These are phyloP conservation scores for Arachnopeziza araneosa DNA, from an alignment of 2,329 filamentous ascomycete species.

Conservation along the genomic window DNA sequence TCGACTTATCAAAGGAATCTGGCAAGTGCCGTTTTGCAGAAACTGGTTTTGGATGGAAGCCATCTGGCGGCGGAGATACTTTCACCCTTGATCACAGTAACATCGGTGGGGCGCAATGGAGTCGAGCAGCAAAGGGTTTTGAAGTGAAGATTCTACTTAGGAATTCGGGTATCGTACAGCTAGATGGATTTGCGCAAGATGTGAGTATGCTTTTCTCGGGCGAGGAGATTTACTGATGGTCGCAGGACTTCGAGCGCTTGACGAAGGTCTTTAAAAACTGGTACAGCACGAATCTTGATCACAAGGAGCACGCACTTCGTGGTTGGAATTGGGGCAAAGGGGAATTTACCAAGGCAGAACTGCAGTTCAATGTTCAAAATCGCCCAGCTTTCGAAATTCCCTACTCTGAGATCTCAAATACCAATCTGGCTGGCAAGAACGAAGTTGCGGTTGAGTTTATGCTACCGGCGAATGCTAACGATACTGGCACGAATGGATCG, in stretches of 20 bases:
- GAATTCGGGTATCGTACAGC: conserved; percentile 78
- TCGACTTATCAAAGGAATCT: conserved; percentile 87
- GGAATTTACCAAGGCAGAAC: conserved; percentile 91
- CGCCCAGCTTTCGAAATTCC: conserved; percentile 94
- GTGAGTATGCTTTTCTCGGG: conserved; percentile 33
- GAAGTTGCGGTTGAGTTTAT: conserved; percentile 96
- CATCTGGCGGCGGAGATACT: conserved; percentile 77
- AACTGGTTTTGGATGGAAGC: conserved; percentile 93
- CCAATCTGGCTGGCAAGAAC: conserved; percentile 94
- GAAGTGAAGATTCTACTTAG: conserved; percentile 89
- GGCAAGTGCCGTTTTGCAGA: conserved; percentile 95
- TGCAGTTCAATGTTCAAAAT: conserved; percentile 95
- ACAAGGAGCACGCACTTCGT: conserved; percentile 86
- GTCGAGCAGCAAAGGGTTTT: conserved; percentile 83
- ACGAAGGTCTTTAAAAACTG: conserved; percentile 95
- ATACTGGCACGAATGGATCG: conserved; percentile 67
- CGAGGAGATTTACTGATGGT: conserved; percentile 10
- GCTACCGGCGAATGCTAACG: conserved; percentile 63
- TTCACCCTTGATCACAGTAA: conserved; percentile 88
- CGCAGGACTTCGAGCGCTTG: conserved; percentile 79
- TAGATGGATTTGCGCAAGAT: conserved; percentile 92
- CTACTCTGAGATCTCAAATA: conserved; percentile 96
- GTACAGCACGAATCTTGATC: conserved; percentile 91
- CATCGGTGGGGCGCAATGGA: conserved; percentile 88
- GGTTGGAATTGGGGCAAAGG: conserved; percentile 99